Conservation (phyloP, 331 rosid genomes). For the Quercus phellos region DNA sequence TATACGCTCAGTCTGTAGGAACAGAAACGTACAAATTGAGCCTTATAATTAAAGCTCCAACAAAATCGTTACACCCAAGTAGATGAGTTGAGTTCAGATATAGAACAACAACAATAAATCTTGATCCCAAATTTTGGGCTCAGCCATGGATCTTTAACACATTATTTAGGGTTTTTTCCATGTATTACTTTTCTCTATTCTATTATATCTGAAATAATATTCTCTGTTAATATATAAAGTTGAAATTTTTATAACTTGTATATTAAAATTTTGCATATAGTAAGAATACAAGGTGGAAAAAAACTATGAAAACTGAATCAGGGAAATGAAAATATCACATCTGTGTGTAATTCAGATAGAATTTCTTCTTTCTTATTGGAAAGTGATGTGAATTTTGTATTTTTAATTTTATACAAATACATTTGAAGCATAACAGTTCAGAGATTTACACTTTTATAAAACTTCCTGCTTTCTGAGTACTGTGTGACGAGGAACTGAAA, state of each 20-base stretch:
- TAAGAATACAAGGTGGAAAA: neutral
- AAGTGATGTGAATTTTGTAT: neutral
- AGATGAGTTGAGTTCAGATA: neutral
- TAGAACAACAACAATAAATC: too few relatives aligned
- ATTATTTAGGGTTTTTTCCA: too few relatives aligned
- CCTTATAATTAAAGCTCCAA: neutral
- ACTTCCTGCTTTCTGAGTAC: neutral
- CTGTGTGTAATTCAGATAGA: neutral
- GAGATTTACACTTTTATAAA: neutral
- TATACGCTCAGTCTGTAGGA: neutral
- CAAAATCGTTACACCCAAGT: neutral
- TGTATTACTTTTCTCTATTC: too few relatives aligned
- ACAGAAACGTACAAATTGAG: neutral
- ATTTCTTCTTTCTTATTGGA: neutral
- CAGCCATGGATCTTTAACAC: too few relatives aligned
- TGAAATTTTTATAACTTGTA: neutral
- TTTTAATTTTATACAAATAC: neutral
- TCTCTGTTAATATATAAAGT: neutral
- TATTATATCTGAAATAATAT: too few relatives aligned
- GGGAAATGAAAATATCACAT: neutral
- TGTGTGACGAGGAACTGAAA: neutral
- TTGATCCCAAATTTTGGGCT: too few relatives aligned
- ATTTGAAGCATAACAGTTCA: neutral
- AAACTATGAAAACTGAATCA: neutral
- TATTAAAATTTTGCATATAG: neutral